Evolutionary conservation across 345 rosid species (phyloP), one percentile per base, ranked within the genome.

Genomic region (Ceriops decandra): DNA sequence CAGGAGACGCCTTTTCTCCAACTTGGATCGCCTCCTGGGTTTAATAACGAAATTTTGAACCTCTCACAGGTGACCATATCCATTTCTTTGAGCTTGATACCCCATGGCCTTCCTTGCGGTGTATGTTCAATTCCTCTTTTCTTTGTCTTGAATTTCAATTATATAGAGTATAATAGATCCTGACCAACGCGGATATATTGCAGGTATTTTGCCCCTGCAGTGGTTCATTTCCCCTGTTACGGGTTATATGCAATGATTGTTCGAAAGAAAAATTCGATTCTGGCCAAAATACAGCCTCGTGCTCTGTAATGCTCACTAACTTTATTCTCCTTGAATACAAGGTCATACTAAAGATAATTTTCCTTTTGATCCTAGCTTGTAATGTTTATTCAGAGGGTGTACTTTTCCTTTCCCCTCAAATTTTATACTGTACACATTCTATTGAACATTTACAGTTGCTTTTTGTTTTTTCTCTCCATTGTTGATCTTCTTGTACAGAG

Each of bases 21-120:
- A 8, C 27, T 42, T 26, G 17, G 57, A 53, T 65, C 26, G n/a
- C 19, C 32, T 35, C 49, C 52, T 53, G 69, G 56, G 52, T 33
- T 13, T 47, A 33, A 22, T 72, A 42, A 74, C 68, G 36, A 16
- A 3, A 47, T 49, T 27, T 24, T 57, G 59, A 4, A 13, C 17
- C 31, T 38, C 24, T 66, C 28, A 27, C 78, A 93, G 97, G 97
- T 95, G 97, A 97, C 97, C 97, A 35, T 95, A 95, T 64, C 88
- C 91, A 7, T 95, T 95, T 79, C 81, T 3, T 95, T 7, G 86
- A 85, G 81, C 90, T 90, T 5, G 63, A 87, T 33, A 65, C 68
- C 0, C 79, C 96, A 20, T 84, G 82, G 88, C 93, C 93, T 69
- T 90, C 96, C 11, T 69, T 91, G 60, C 90, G 95, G 98, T 93